These are phyloP conservation scores for Fraxinus baroniana DNA, from an alignment of 305 asterid genomes.

Conservation along the genomic window DNA sequence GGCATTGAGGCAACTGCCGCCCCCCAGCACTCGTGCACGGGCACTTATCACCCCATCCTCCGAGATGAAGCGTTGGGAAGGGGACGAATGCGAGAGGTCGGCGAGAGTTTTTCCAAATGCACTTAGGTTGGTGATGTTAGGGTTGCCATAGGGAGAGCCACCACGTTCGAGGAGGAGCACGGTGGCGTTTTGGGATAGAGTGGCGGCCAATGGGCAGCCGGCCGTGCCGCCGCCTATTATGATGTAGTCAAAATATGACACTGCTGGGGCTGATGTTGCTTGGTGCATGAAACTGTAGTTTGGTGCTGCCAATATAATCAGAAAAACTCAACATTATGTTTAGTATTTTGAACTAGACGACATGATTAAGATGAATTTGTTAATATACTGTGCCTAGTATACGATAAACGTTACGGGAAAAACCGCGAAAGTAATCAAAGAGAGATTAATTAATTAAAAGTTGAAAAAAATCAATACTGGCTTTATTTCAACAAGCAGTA, in stretches of 20 bases:
- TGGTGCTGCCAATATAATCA: constrained; percentile 39
- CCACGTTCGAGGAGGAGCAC: constrained; percentile 93
- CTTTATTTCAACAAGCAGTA: neutral
- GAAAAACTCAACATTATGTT: neutral
- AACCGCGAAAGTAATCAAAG: neutral
- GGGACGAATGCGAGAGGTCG: constrained; percentile 64
- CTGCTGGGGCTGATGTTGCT: constrained; percentile 64
- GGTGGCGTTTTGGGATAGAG: constrained; percentile 61
- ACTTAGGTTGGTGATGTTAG: constrained; percentile 59
- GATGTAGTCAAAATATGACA: constrained; percentile 76
- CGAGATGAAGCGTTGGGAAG: constrained; percentile 82
- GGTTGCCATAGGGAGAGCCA: constrained; percentile 68
- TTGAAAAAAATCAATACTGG: neutral
- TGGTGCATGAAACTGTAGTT: constrained; percentile 55
- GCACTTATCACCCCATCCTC: constrained; percentile 89
- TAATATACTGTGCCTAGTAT: neutral
- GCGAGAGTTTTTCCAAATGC: constrained; percentile 61
- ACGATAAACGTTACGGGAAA: neutral
- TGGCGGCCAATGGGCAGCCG: constrained; percentile 95
- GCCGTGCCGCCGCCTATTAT: constrained; percentile 90
- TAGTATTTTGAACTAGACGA: neutral
- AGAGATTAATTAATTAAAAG: neutral
- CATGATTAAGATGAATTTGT: neutral
- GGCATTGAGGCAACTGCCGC: constrained; percentile 80
- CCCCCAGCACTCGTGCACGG: constrained; percentile 85